Base-by-base conservation (phyloP, 345 rosid genomes). In the Linum trigynum region DNA sequence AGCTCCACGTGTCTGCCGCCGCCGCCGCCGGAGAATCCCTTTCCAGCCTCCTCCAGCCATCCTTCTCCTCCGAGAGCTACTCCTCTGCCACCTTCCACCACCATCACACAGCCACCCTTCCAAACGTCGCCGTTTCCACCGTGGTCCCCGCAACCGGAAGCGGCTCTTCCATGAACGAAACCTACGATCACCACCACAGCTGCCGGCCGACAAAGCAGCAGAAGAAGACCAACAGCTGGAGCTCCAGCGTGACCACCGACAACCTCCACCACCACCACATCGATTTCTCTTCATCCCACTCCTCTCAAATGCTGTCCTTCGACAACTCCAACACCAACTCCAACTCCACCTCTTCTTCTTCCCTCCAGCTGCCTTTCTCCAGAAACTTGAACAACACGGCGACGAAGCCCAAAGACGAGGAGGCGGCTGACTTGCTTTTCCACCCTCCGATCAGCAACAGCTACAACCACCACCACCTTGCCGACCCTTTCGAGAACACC, bases 41-140 rank as follows among this genome's bases (percentile, higher is more conserved):
- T 48, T 15, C 12, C 2, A 15, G 63, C 5, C 64, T 41, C 58
- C 51, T 71, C 32, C 66, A 65, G n/a, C 76, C 59, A 59, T 81
- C 73, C 53, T 74, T 73, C 43, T 78, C 82, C 3, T 67, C 77
- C n/a, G 79, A 75, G 12, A 77, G 74, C 63, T 65, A 70, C 64
- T 70, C 75, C 5, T 66, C 75, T 1, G 10, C 53, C 12, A 15
- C 14, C 53, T 48, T 48, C 11, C 53, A 48, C 9, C 53, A 7
- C 53, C 64, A 65, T 63, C 77, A 70, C 39, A 15, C 5, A 61
- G 68, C 66, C 60, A 23, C 32, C 42, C 35, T 39, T 2, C 71
- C 68, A 65, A 67, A 40, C 72, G 9, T 58, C 36, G 3, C 72
- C 6, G 4, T 37, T 11, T 35, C 57, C 4, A 55, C 69, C 69